These are phyloP conservation scores for Dioszegia hungarica DNA, from an alignment of 768 basidiomycete genomes.

Conservation along the genomic window DNA sequence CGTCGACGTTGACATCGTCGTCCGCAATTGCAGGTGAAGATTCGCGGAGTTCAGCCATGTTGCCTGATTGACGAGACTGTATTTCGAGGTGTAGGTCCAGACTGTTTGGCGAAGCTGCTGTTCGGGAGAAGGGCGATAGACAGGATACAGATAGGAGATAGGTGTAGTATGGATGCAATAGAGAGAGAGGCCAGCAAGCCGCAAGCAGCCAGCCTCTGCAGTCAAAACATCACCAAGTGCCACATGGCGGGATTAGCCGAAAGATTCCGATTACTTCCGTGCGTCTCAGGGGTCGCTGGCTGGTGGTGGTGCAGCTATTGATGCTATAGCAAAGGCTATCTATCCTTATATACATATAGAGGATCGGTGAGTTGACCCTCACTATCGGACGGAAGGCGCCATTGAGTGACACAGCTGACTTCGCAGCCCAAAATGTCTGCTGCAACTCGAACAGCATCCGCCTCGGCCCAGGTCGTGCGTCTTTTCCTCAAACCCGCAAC, in stretches of 20 bases:
- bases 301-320: not conserved
- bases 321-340: not conserved
- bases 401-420: too few species aligned
- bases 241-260: slow-evolving; percentile 17
- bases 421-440: slow-evolving; percentile 24
- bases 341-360: not conserved
- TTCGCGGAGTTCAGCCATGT: slow-evolving; percentile 34
- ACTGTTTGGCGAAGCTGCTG: too few species aligned
- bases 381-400: too few species aligned
- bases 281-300: not conserved
- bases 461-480: slow-evolving; percentile 44
- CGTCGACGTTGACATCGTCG: slow-evolving; percentile 41
- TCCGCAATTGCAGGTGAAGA: slow-evolving; percentile 31
- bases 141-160: too few species aligned
- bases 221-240: slow-evolving; percentile 9
- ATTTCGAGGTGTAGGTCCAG: not conserved
- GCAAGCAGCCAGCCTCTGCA: too few species aligned
- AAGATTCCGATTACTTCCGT: slow-evolving; percentile 3
- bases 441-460: slow-evolving; percentile 41
- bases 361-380: not conserved
- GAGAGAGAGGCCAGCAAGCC: too few species aligned
- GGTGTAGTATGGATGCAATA: too few species aligned
- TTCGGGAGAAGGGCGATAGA: too few species aligned
- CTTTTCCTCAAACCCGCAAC: not conserved
- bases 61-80: not conserved